Evolutionary conservation across 495 filamentous ascomycete species (phyloP).

Genomic region (Daldinia childiae): DNA sequence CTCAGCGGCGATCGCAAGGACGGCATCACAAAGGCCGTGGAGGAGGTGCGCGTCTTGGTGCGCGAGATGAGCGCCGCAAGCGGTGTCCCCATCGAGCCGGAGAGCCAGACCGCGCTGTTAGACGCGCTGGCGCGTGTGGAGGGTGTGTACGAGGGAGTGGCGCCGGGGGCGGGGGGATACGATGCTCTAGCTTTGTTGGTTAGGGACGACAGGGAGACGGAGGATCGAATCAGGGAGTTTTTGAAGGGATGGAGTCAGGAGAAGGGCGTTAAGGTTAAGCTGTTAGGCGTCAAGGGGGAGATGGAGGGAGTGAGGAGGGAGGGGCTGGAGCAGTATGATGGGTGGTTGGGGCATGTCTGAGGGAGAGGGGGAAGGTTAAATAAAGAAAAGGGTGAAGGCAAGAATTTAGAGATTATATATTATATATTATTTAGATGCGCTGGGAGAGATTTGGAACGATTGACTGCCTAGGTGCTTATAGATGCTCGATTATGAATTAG

Average conservation of each 20-base stretch:
- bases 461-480: neutral
- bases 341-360: conserved; percentile 60
- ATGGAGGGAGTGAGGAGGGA: conserved; percentile 84
- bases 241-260: conserved; percentile 72
- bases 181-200: conserved; percentile 89
- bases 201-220: conserved; percentile 74
- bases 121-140: conserved; percentile 73
- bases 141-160: conserved; percentile 90
- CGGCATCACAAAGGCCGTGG: conserved; percentile 52
- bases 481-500: too few relatives aligned
- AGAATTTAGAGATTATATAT: neutral
- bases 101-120: conserved; percentile 82
- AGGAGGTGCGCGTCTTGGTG: conserved; percentile 62
- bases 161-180: conserved; percentile 93
- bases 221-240: conserved; percentile 68
- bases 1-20: conserved; percentile 59
- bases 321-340: conserved; percentile 65
- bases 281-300: conserved; percentile 85
- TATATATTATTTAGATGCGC: neutral
- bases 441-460: neutral
- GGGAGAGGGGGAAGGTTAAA: neutral
- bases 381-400: neutral
- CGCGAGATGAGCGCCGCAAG: conserved; percentile 77
- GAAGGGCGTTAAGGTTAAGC: conserved; percentile 75
- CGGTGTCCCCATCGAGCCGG: conserved; percentile 90